Conservation (phyloP, 805 yeast species). For the Kodamaea neixiangensis region DNA sequence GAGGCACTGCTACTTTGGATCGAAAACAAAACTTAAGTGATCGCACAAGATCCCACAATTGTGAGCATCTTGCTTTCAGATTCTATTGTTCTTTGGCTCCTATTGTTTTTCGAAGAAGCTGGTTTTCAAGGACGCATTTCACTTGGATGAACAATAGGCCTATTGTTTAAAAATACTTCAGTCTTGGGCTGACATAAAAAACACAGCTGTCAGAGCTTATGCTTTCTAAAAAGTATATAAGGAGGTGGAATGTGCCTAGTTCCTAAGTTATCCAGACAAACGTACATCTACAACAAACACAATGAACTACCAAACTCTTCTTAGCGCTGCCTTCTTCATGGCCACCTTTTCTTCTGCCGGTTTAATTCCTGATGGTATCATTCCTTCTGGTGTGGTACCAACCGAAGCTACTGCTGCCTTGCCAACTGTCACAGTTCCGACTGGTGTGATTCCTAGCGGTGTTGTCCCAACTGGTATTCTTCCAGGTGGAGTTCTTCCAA, state of each 20-base stretch:
- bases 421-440: background rate
- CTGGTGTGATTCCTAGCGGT: constrained; percentile 1
- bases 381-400: background rate
- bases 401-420: background rate
- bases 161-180: background rate
- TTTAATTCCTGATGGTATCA: background rate
- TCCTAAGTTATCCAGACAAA: background rate
- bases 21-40: background rate
- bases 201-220: background rate
- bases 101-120: background rate
- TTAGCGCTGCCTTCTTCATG: background rate
- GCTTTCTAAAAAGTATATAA: background rate
- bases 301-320: constrained; percentile 2
- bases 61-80: background rate
- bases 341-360: background rate
- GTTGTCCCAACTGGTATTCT: background rate
- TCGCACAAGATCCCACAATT: background rate
- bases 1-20: background rate
- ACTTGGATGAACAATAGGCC: background rate
- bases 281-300: background rate
- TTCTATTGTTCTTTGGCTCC: background rate
- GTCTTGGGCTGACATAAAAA: background rate
- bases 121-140: background rate
- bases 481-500: background rate
- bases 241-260: background rate